These are phyloP conservation scores for Chlorella variabilis DNA, from an alignment of 163 green algal genomes.

Conservation along the genomic window DNA sequence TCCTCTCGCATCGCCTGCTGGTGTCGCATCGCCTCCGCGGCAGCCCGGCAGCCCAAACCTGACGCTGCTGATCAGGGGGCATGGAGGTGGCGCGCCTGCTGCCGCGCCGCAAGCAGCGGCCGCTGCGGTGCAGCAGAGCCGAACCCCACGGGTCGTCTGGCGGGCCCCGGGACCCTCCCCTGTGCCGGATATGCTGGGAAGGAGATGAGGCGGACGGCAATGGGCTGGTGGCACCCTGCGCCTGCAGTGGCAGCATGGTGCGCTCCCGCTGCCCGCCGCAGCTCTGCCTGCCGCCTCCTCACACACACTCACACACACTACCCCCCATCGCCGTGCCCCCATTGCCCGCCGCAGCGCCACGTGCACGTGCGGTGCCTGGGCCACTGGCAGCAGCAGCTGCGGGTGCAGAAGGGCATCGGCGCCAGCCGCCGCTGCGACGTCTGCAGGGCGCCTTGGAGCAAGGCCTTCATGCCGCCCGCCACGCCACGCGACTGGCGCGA, in stretches of 20 bases:
- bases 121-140: neutral
- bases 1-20: no score
- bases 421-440: slow-evolving; percentile 29
- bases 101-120: no score
- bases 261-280: neutral
- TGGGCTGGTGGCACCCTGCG: slow-evolving; percentile 33
- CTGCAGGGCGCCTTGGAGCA: slow-evolving; percentile 4
- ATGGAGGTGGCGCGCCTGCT: no score
- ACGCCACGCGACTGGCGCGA: neutral
- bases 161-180: no score
- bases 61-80: no score
- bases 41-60: no score
- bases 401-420: slow-evolving; percentile 8
- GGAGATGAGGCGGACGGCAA: neutral
- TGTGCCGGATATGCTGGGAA: slow-evolving; percentile 47
- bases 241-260: slow-evolving; percentile 43
- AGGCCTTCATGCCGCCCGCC: neutral
- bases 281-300: neutral
- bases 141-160: no score
- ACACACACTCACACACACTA: no score
- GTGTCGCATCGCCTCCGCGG: no score
- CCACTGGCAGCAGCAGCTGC: slow-evolving; percentile 38
- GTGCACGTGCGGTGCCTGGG: slow-evolving; percentile 24
- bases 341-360: neutral
- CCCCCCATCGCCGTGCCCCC: no score